Conservation (phyloP, 2,329 filamentous ascomycete species). For the Curvularia sp. region DNA sequence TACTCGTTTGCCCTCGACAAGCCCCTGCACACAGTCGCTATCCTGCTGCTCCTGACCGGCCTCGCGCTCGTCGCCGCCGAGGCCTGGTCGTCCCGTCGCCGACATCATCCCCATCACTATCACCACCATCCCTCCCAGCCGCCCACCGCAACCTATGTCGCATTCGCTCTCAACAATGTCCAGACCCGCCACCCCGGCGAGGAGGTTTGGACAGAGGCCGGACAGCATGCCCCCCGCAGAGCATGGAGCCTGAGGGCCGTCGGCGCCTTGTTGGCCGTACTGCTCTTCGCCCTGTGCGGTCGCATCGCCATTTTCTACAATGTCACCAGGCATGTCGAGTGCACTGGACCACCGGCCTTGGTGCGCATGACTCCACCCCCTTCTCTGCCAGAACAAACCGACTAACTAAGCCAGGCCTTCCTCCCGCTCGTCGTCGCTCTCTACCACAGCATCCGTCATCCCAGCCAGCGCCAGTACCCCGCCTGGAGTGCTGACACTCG, state of each 20-base stretch:
- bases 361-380: slow-evolving; percentile 18
- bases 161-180: slow-evolving; percentile 41
- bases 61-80: slow-evolving; percentile 41
- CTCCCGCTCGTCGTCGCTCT: slow-evolving; percentile 44
- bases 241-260: slow-evolving; percentile 31
- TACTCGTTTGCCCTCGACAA: slow-evolving; percentile 48
- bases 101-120: background rate
- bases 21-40: slow-evolving; percentile 43
- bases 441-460: slow-evolving; percentile 39
- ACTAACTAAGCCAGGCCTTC: slow-evolving; percentile 35
- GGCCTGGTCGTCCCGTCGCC: slow-evolving; percentile 24
- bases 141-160: slow-evolving; percentile 33
- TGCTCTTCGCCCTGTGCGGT: slow-evolving; percentile 41
- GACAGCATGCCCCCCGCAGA: slow-evolving; percentile 21
- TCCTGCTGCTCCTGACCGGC: slow-evolving; percentile 44
- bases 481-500: slow-evolving; percentile 39
- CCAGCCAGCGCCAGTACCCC: slow-evolving; percentile 35
- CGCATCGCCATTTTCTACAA: slow-evolving; percentile 43
- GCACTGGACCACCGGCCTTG: slow-evolving; percentile 38
- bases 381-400: background rate
- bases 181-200: slow-evolving; percentile 31
- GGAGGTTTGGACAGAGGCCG: slow-evolving; percentile 38
- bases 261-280: slow-evolving; percentile 34
- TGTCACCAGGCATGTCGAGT: slow-evolving; percentile 42
- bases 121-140: slow-evolving; percentile 19